Evolutionary conservation across 495 filamentous ascomycete species (phyloP).

Genomic region (Talaromyces ruber): DNA sequence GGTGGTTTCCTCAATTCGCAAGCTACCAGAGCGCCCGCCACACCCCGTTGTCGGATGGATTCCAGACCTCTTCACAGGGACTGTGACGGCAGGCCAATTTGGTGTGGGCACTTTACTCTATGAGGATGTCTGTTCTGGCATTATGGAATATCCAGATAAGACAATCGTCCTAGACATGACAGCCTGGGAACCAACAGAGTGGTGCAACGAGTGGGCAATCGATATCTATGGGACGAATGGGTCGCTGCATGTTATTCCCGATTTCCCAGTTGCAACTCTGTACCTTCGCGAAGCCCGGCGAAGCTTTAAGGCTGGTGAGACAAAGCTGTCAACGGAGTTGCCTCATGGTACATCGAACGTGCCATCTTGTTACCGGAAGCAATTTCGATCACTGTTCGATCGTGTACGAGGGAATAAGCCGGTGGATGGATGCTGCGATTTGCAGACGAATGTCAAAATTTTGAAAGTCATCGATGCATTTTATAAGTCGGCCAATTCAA

Average conservation of each 20-base stretch:
- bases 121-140: slow-evolving; percentile 11
- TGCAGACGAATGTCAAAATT: slow-evolving; percentile 8
- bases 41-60: slow-evolving; percentile 5
- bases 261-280: slow-evolving; percentile 9
- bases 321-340: slow-evolving; percentile 8
- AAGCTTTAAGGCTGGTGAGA: slow-evolving; percentile 10
- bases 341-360: slow-evolving; percentile 11
- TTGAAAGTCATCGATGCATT: slow-evolving; percentile 11
- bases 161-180: slow-evolving; percentile 9
- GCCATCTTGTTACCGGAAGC: slow-evolving; percentile 9
- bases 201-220: slow-evolving; percentile 14
- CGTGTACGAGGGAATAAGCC: slow-evolving; percentile 3
- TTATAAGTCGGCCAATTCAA: slow-evolving; percentile 11
- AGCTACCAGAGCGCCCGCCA: slow-evolving; percentile 7
- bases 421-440: slow-evolving; percentile 6
- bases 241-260: slow-evolving; percentile 10
- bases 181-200: slow-evolving; percentile 12
- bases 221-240: slow-evolving; percentile 12
- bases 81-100: background rate
- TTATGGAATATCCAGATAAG: slow-evolving; percentile 9
- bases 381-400: slow-evolving; percentile 8
- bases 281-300: slow-evolving; percentile 6
- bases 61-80: slow-evolving; percentile 2
- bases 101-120: slow-evolving; percentile 9
- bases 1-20: slow-evolving; percentile 11